A percentile compares a stretch with the other conserved stretches of the same genome.
Conservation (phyloP, 2,329 filamentous ascomycete genomes). For the Penicillium sp. region DNA sequence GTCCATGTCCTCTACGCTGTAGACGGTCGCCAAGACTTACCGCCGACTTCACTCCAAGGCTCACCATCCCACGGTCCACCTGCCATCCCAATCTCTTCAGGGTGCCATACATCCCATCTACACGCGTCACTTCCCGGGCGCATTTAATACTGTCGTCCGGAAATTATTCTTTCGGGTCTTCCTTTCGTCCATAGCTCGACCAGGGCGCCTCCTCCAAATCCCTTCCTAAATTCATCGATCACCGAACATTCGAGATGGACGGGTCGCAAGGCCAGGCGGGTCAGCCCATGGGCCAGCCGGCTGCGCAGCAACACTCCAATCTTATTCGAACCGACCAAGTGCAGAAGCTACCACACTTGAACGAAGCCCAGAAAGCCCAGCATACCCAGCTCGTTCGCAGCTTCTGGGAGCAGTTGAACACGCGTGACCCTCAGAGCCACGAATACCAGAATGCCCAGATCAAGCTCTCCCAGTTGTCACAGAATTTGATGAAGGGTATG, state of each 20-base stretch:
- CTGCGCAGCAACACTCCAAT: constrained; percentile 46
- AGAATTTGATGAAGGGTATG: constrained; percentile 54
- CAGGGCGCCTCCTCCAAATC: not conserved
- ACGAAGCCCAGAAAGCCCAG: constrained; percentile 55
- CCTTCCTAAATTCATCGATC: not conserved
- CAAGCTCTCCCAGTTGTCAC: constrained; percentile 53
- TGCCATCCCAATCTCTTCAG: not conserved
- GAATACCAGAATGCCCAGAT: constrained; percentile 53
- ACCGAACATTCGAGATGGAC: constrained; percentile 29
- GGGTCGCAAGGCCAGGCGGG: constrained; percentile 31
- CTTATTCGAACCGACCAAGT: constrained; percentile 56
- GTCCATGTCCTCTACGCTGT: not conserved
- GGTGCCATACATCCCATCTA: not conserved
- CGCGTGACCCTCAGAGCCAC: constrained; percentile 47
- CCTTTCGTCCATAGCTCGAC: not conserved
- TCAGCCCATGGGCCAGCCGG: constrained; percentile 33
- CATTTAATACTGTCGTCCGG: not conserved
- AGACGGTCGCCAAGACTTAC: constrained; percentile 10
- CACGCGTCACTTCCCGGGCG: not conserved
- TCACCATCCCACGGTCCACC: not conserved
- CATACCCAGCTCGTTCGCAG: constrained; percentile 56
- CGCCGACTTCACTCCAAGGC: constrained; percentile 4
- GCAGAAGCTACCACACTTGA: constrained; percentile 53
- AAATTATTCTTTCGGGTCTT: not conserved
- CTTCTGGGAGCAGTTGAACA: constrained; percentile 56